Evolutionary conservation across 768 basidiomycete species (phyloP).

Genomic region (Clitopilus passeckerianus): DNA sequence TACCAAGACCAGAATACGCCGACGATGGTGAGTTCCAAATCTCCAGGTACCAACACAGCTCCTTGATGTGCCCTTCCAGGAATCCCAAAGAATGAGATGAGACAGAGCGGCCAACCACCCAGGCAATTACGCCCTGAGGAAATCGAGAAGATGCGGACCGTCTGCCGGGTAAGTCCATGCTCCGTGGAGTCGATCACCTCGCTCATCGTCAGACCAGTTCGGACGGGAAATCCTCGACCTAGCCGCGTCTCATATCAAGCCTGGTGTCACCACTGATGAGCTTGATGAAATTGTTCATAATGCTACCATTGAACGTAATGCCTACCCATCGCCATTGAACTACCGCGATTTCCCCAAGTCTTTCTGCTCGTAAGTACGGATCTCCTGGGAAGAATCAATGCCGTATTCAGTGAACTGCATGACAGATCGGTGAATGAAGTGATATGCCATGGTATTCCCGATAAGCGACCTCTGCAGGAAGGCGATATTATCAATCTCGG

Average conservation of each 20-base stretch:
- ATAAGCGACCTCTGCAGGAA: constrained; percentile 75
- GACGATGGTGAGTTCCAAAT: constrained; percentile 32
- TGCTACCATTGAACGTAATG: constrained; percentile 82
- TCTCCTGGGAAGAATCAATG: background rate
- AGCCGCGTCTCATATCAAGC: constrained; percentile 77
- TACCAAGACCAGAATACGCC: constrained; percentile 87
- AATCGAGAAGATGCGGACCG: constrained; percentile 85
- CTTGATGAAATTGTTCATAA: constrained; percentile 92
- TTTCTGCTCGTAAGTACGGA: constrained; percentile 78
- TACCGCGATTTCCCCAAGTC: constrained; percentile 94
- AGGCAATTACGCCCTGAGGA: constrained; percentile 66
- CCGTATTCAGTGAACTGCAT: background rate
- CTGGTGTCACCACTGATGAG: constrained; percentile 96
- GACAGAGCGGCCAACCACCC: constrained; percentile 54
- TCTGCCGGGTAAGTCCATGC: constrained; percentile 63
- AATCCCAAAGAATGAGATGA: constrained; percentile 53
- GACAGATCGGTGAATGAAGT: constrained; percentile 86
- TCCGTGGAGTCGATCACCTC: background rate
- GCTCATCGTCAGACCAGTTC: constrained; percentile 43
- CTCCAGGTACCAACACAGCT: background rate
- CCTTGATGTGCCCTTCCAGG: constrained; percentile 29
- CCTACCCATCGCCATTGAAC: constrained; percentile 92
- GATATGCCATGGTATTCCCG: constrained; percentile 97
- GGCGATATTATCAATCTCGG: constrained; percentile 98
- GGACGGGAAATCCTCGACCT: constrained; percentile 91